Conservation (phyloP, 2,329 filamentous ascomycete species). For the Pseudogymnoascus sp. region DNA sequence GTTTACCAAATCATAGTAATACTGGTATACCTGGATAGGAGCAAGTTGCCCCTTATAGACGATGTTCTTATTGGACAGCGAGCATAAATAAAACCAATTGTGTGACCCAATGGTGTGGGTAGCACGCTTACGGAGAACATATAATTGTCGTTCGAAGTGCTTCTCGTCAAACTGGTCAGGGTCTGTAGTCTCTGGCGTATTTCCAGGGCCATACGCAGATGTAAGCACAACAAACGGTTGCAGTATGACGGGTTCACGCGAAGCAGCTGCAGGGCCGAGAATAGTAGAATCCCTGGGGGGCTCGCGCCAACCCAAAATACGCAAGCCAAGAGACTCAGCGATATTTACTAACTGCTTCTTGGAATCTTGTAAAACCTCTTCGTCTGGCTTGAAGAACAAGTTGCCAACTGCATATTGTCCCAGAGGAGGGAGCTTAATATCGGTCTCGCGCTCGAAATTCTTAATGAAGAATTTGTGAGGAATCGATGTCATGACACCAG, state of each 20-base stretch:
- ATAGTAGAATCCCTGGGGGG: conserved; percentile 89
- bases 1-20: conserved; percentile 94
- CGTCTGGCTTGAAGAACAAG: conserved; percentile 96
- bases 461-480: conserved; percentile 98
- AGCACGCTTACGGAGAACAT: conserved; percentile 86
- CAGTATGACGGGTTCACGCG: conserved; percentile 87
- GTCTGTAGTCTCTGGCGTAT: conserved; percentile 69
- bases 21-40: conserved; percentile 92
- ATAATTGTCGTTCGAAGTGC: conserved; percentile 86
- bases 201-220: conserved; percentile 74
- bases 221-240: conserved; percentile 90
- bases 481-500: conserved; percentile 98
- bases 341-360: conserved; percentile 90
- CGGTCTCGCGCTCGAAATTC: conserved; percentile 89
- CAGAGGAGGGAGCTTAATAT: conserved; percentile 73
- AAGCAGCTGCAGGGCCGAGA: conserved; percentile 84
- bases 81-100: conserved; percentile 99
- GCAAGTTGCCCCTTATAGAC: conserved; percentile 97
- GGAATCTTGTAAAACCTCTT: conserved; percentile 81
- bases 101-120: conserved; percentile 91
- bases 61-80: conserved; percentile 92
- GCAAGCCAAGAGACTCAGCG: conserved; percentile 76
- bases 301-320: conserved; percentile 92
- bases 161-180: conserved; percentile 73
- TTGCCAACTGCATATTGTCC: conserved; percentile 97